Base-by-base conservation (phyloP, 257 asterid species). In the Linderniella brevidens region DNA sequence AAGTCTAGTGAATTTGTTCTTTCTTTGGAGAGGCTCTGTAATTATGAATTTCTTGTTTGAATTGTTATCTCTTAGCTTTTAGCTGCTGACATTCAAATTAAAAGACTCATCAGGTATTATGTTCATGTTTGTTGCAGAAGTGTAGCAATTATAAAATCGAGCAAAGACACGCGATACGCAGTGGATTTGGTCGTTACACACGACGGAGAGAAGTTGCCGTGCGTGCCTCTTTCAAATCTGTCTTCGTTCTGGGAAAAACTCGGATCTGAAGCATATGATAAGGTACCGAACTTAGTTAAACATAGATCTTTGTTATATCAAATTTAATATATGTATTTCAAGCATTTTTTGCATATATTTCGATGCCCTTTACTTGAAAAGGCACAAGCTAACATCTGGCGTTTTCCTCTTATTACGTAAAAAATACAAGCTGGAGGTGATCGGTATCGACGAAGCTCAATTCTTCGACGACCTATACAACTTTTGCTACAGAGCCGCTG, bases 361-460 rank as follows among this genome's bases (percentile, higher is more conserved):
- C 3, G 9, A 39, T 2, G 8, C 3, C 43, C 43, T 10, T 6
- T 2, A 25, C 32, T 25, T 25, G 4, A 25, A 25, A 25, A 25
- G 32, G 60, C 54, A 55, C 37, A 58, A 54, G 38, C 37, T 49
- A 49, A 41, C 35, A 39, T 20, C 13, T 40, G 46, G 56, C 48
- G 9, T 46, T 19, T 35, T 17, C 8, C 19, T 18, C 17, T 17
- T 11, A 4, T 8, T 17, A 11, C 18, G 19, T 43, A 43, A 43
- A 37, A 1, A 14, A 19, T 15, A 19, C 19, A 60, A 70, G 82
- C 56, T 74, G 39, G 86, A 85, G 25, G 96, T 90, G 61, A 85
- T 90, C 58, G 94, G 99, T 47, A 82, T 90, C 46, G 99, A 90
- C 36, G 96, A 85, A 69, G 96, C 96, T 41, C 94, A 82, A 58